Conservation (phyloP, 495 filamentous ascomycete genomes). For the Xanthoparmelia taractica region DNA sequence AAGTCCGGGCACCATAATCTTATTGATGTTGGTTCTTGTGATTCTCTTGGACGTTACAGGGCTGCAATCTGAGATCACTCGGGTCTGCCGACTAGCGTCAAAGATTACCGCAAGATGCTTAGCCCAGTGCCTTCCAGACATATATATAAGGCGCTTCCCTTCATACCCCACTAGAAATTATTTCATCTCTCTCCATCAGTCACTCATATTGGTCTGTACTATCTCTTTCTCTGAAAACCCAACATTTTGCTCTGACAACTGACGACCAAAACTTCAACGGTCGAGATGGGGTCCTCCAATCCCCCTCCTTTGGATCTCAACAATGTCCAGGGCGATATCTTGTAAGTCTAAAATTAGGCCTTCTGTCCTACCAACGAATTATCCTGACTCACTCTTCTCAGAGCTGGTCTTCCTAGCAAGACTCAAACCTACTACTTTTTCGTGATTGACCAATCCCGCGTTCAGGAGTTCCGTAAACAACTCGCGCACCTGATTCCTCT, state of each 20-base stretch:
- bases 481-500: constrained; percentile 26
- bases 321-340: constrained; percentile 24
- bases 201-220: not conserved
- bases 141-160: not conserved
- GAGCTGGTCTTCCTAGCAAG: constrained; percentile 33
- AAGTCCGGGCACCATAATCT: not conserved
- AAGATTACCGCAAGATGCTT: not conserved
- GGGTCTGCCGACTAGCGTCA: not conserved
- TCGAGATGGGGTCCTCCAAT: constrained; percentile 12
- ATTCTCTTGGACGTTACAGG: too few species aligned
- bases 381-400: constrained; percentile 20
- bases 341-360: constrained; percentile 9
- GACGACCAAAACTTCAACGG: not conserved
- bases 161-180: not conserved
- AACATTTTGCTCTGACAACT: not conserved
- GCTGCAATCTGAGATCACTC: not conserved
- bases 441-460: constrained; percentile 24
- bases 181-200: not conserved
- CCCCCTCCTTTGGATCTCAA: constrained; percentile 19
- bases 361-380: accelerated
- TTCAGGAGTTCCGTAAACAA: constrained; percentile 28
- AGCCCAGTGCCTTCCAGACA: not conserved
- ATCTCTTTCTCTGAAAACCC: not conserved
- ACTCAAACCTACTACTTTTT: constrained; percentile 32
- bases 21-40: not conserved